Conservation (phyloP, 352 stramenopile species). For the Pythium volutum region DNA sequence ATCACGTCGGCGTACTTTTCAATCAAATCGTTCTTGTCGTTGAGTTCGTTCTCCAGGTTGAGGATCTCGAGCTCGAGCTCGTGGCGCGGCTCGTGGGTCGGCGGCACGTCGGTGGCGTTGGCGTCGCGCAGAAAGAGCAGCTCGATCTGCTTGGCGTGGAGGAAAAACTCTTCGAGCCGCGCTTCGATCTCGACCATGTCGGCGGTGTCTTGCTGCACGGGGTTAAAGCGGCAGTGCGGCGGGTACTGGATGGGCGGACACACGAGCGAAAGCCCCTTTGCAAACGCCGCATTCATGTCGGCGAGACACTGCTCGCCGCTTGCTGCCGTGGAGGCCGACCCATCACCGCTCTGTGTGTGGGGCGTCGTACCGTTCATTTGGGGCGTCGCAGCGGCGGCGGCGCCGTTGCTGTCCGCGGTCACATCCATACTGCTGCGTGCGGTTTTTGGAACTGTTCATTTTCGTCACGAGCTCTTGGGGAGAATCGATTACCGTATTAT, state of each 20-base stretch:
- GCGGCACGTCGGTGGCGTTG: not conserved
- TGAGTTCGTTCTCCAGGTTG: slow-evolving; percentile 68
- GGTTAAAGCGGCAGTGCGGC: slow-evolving; percentile 80
- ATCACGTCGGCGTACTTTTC: slow-evolving; percentile 86
- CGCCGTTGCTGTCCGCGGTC: not conserved
- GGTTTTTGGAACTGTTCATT: too few species aligned
- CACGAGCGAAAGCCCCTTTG: slow-evolving; percentile 69
- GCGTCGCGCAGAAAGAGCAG: slow-evolving; percentile 60
- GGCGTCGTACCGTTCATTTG: slow-evolving; percentile 6
- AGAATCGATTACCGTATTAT: too few species aligned
- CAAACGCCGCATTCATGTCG: slow-evolving; percentile 76
- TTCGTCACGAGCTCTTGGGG: too few species aligned
- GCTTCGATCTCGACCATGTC: slow-evolving; percentile 71
- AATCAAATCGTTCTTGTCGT: slow-evolving; percentile 83
- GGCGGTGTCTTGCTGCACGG: slow-evolving; percentile 71
- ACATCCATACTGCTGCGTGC: too few species aligned
- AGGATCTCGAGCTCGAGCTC: slow-evolving; percentile 77
- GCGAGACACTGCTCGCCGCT: slow-evolving; percentile 40
- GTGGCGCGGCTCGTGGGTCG: slow-evolving; percentile 26
- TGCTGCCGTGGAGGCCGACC: not conserved
- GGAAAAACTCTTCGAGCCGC: slow-evolving; percentile 72
- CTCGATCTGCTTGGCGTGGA: slow-evolving; percentile 81
- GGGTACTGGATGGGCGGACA: slow-evolving; percentile 81
- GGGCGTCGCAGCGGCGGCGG: not conserved
- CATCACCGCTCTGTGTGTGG: too few species aligned